Conservation (phyloP, 139 green algal genomes). For the Tetradesmus obliquus region DNA sequence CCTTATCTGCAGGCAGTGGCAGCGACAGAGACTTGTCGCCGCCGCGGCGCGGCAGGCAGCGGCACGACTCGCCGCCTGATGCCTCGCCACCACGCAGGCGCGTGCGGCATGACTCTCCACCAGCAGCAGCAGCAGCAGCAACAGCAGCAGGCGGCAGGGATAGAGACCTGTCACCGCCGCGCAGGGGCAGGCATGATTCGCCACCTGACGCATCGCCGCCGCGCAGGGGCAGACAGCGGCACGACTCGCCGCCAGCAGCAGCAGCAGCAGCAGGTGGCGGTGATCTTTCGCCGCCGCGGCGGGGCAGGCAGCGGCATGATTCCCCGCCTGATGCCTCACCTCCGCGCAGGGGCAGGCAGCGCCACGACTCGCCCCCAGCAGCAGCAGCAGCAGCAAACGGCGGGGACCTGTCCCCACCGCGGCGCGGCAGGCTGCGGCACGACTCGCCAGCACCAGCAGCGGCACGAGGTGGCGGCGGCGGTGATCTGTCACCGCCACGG, state of each 20-base stretch:
- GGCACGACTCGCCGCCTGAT: constrained; percentile 52
- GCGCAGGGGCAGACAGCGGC: neutral
- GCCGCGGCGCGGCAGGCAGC: constrained; percentile 27
- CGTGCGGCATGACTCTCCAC: constrained; percentile 16
- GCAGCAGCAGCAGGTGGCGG: constrained; percentile 15
- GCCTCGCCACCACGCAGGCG: constrained; percentile 46
- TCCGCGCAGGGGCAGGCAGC: constrained; percentile 18
- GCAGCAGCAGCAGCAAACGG: neutral
- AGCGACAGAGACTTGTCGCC: constrained; percentile 47
- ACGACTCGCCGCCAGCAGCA: constrained; percentile 18
- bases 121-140: constrained; percentile 34
- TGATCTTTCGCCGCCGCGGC: constrained; percentile 40
- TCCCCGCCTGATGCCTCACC: constrained; percentile 46
- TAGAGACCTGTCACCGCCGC: constrained; percentile 44
- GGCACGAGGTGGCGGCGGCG: neutral
- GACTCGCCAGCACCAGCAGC: constrained; percentile 33
- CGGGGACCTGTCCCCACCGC: constrained; percentile 47
- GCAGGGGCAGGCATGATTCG: constrained; percentile 44
- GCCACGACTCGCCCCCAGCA: constrained; percentile 24
- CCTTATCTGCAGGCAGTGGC: constrained; percentile 45
- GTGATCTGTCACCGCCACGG: constrained; percentile 35
- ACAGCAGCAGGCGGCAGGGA: constrained; percentile 31
- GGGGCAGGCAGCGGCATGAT: neutral
- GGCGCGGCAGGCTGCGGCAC: constrained; percentile 9
- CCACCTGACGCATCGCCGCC: constrained; percentile 49